These are phyloP conservation scores for Stemphylium vesicarium DNA, from an alignment of 2,329 filamentous ascomycete genomes.

Conservation along the genomic window DNA sequence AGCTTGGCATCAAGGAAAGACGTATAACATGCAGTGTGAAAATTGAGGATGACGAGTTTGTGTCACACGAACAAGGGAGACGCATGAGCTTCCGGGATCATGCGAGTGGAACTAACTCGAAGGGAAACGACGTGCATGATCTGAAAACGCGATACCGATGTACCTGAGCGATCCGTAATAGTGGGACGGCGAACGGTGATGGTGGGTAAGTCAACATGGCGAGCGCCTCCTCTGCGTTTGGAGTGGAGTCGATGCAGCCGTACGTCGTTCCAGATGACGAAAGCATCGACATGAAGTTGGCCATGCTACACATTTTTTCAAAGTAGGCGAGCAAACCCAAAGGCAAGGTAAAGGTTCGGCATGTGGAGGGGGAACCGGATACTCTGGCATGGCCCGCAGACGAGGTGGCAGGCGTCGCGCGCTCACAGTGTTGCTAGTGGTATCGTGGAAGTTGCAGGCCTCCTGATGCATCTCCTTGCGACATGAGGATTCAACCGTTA, in stretches of 20 bases:
- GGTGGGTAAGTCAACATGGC: slow-evolving; percentile 2
- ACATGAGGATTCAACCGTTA: not conserved
- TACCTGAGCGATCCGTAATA: slow-evolving; percentile 12
- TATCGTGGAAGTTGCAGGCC: no score
- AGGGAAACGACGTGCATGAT: slow-evolving; percentile 8
- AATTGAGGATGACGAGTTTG: slow-evolving; percentile 7
- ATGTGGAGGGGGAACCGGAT: no score
- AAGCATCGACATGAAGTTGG: no score
- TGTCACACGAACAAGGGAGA: slow-evolving; percentile 5
- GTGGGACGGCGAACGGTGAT: slow-evolving; percentile 1
- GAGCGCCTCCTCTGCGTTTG: not conserved
- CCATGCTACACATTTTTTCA: no score
- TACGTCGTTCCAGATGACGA: no score
- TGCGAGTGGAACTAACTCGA: slow-evolving; percentile 6
- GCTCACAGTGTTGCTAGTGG: no score
- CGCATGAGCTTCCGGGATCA: slow-evolving; percentile 9
- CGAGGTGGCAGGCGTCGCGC: no score
- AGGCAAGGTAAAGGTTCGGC: no score
- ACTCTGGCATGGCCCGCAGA: no score
- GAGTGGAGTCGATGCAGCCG: not conserved
- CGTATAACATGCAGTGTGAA: slow-evolving; percentile 1
- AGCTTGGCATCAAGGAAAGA: slow-evolving; percentile 1
- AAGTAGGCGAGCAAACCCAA: no score
- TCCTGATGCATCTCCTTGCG: not conserved
- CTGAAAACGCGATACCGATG: slow-evolving; percentile 14